phyloP scores from a whole-genome alignment of 2,329 filamentous ascomycete genomes.

The Colletotrichum godetiae region DNA sequence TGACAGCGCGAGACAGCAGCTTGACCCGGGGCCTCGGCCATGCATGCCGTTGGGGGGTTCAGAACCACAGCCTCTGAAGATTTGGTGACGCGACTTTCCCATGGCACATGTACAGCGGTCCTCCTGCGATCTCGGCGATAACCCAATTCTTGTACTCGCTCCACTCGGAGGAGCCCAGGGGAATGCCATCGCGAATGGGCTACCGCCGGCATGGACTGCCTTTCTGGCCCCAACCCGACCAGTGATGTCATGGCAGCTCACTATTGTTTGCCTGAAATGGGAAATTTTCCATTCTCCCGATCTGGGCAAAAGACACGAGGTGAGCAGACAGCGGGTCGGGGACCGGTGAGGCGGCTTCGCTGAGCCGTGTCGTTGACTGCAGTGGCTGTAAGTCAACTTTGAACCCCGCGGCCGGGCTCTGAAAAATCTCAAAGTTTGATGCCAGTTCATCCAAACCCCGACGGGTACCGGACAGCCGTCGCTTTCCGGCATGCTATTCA shows the following conservation, averaged over 20 bases:
- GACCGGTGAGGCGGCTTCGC: neutral
- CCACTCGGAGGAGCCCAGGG: slow-evolving; percentile 7
- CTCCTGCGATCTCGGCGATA: slow-evolving; percentile 21
- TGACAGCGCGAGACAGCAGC: slow-evolving; percentile 16
- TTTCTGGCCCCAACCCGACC: neutral
- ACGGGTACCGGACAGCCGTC: neutral
- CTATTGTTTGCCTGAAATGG: neutral
- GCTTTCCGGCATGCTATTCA: neutral
- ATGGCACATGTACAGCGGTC: neutral
- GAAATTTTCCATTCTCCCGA: neutral
- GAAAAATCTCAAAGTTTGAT: neutral
- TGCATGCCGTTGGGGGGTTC: neutral
- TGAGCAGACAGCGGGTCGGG: neutral
- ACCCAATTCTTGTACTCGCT: neutral
- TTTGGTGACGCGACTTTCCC: slow-evolving; percentile 1
- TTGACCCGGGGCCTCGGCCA: neutral
- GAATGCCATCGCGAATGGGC: slow-evolving; percentile 6
- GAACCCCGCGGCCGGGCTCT: neutral
- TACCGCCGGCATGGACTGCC: slow-evolving; percentile 20
- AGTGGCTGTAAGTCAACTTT: neutral
- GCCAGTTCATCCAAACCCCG: slow-evolving; percentile 22
- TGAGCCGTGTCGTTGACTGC: neutral
- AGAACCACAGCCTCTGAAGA: neutral
- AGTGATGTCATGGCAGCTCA: slow-evolving; percentile 27
- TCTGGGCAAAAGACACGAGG: slow-evolving; percentile 22